Percentiles rank a stretch among this genome's conserved stretches.
phyloP scores from a whole-genome alignment of 257 asterid species.

The Phtheirospermum japonicum region DNA sequence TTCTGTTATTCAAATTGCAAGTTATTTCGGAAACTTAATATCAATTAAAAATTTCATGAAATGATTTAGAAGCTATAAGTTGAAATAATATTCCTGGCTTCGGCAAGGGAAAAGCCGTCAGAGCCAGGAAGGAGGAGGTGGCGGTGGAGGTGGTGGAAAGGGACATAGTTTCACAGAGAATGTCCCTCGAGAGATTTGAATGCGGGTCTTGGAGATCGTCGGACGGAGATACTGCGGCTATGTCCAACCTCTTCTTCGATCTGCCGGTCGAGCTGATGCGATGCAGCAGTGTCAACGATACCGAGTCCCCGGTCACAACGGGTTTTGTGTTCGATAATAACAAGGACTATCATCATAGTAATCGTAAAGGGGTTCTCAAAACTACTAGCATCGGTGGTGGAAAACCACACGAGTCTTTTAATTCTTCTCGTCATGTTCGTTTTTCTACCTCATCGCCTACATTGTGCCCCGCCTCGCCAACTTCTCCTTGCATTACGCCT shows the following conservation, averaged over 20 bases:
- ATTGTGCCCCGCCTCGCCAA: constrained; percentile 34
- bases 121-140: constrained; percentile 38
- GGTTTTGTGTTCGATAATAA: constrained; percentile 64
- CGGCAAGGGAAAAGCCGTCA: constrained; percentile 51
- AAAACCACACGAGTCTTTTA: constrained; percentile 33
- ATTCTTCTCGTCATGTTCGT: constrained; percentile 57
- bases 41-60: too few relatives aligned
- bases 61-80: too few relatives aligned
- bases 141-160: constrained; percentile 25
- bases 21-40: too few relatives aligned
- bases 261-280: constrained; percentile 79
- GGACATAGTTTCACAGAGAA: constrained; percentile 47
- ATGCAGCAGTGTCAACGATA: constrained; percentile 41
- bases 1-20: too few relatives aligned
- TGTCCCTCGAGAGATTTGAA: constrained; percentile 75
- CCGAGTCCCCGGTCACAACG: constrained; percentile 54
- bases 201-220: constrained; percentile 85
- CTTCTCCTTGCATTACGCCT: constrained; percentile 47
- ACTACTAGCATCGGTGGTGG: constrained; percentile 11
- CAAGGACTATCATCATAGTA: constrained; percentile 4
- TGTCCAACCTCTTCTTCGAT: constrained; percentile 61
- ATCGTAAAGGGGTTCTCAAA: constrained; percentile 61
- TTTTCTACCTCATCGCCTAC: constrained; percentile 54
- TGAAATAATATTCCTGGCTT: constrained; percentile 78
- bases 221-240: constrained; percentile 24